phyloP scores from a whole-genome alignment of 176 grass and related monocot species.

The Canna indica region DNA sequence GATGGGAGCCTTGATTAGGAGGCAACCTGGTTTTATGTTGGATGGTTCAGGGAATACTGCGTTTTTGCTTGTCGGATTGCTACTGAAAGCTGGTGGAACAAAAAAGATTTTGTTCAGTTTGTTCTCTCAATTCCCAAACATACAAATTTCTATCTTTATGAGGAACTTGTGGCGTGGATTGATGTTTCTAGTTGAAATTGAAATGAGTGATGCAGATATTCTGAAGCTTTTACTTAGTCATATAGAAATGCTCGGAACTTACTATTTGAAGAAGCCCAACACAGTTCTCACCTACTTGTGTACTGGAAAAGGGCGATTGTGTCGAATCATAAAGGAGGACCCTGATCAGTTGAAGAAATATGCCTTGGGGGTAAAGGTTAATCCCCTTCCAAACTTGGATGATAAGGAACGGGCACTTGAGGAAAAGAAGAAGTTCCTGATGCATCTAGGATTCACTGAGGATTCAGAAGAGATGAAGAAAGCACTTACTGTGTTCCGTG shows the following conservation, averaged over 20 bases:
- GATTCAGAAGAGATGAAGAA: constrained; percentile 40
- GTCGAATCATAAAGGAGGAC: constrained; percentile 39
- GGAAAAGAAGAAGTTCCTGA: constrained; percentile 38
- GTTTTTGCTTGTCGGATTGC: constrained; percentile 27
- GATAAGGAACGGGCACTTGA: constrained; percentile 23
- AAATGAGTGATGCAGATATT: constrained; percentile 27
- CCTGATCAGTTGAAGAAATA: constrained; percentile 35
- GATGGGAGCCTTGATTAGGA: constrained; percentile 34
- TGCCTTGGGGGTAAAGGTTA: constrained; percentile 34
- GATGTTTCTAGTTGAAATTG: constrained; percentile 31
- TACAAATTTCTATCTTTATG: constrained; percentile 22
- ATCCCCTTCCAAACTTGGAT: constrained; percentile 24
- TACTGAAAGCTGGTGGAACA: constrained; percentile 38
- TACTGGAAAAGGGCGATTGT: constrained; percentile 35
- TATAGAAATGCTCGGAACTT: constrained; percentile 34
- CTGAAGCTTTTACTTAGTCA: constrained; percentile 38
- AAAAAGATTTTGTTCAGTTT: constrained; percentile 37
- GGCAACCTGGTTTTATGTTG: constrained; percentile 49
- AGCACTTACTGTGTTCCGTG: constrained; percentile 43
- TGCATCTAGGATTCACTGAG: constrained; percentile 40
- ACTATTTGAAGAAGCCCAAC: constrained; percentile 30
- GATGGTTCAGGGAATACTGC: constrained; percentile 48
- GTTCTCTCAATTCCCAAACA: constrained; percentile 46
- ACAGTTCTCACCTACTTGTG: constrained; percentile 33
- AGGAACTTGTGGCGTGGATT: constrained; percentile 30